These are phyloP conservation scores for Larix kaempferi DNA, from an alignment of 75 land plant species.

Conservation along the genomic window DNA sequence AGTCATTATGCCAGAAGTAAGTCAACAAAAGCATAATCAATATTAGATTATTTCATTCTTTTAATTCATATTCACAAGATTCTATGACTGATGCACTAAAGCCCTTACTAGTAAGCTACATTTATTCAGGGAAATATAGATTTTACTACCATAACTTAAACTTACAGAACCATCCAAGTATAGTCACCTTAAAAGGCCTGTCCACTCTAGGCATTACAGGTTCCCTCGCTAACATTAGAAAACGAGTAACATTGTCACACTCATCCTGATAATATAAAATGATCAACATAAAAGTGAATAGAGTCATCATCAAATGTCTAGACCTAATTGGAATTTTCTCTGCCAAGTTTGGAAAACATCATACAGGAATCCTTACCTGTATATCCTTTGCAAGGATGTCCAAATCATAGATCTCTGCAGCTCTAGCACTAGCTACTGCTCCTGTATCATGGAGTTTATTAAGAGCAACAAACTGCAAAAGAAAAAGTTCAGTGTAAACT, in stretches of 20 bases:
- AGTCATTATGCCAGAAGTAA: background rate
- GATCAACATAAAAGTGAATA: conserved; percentile 2
- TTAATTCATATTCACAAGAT: background rate
- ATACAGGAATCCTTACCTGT: conserved; percentile 47
- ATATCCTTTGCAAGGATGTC: conserved; percentile 83
- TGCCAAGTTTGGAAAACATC: background rate
- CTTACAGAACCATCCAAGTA: background rate
- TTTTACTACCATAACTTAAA: background rate
- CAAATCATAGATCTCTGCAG: conserved; percentile 78
- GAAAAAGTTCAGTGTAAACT: background rate
- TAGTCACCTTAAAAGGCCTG: conserved; percentile 73
- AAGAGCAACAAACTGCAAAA: conserved; percentile 52
- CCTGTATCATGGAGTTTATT: conserved; percentile 73
- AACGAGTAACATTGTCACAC: conserved; percentile 84
- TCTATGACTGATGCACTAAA: background rate
- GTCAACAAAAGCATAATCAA: background rate
- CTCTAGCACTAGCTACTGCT: conserved; percentile 88
- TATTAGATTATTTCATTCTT: background rate
- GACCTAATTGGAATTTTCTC: background rate
- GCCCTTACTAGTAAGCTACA: background rate
- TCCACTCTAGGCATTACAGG: conserved; percentile 80
- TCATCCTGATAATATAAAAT: conserved; percentile 55
- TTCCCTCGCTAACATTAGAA: conserved; percentile 90
- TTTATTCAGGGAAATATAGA: background rate
- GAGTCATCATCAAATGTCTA: background rate